Evolutionary conservation across 2,329 filamentous ascomycete species (phyloP), one percentile per base, ranked within the genome.

Genomic region (Amesomyces nigricolor): DNA sequence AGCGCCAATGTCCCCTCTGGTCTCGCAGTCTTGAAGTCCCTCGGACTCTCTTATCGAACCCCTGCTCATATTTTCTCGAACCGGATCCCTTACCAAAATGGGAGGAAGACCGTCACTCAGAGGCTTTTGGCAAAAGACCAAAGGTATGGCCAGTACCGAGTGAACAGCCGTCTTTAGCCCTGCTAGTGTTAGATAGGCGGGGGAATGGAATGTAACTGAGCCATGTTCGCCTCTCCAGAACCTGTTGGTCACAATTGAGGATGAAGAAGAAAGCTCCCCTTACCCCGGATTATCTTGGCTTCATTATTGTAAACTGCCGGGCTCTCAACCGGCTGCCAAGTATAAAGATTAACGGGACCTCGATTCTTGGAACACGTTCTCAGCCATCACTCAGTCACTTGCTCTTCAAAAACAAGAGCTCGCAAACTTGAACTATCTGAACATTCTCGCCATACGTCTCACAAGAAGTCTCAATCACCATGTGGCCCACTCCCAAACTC

Each of bases 401-500:
- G 11, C 32, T 35, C 11, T 35, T 10, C 32, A 10, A 3, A 13
- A 4, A 35, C 32, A 35, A 35, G 11, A 35, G 6, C 32, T 13
- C 32, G 11, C 8, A 10, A 13, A 35, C 8, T 13, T 35, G 32
- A 9, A 35, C 32, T 35, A 10, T 35, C 32, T 26, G 22, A 35
- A 35, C 37, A 17, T 16, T n/a, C 4, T 39, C 30, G 22, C 35
- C 49, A 30, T 26, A 26, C 22, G 6, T 26, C 22, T 26, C 22
- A 26, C 2, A 2, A 35, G 4, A 11, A 39, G 13, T 26, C 19
- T 26, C 32, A 14, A 30, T 45, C 51, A 47, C 37, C 8, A 65
- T 65, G 63, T 65, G 62, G 63, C 63, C 63, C 19, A 59, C 56
- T 35, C 63, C 63, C 40, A 64, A 63, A 56, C 39, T 54, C 26